A percentile compares a stretch with the other conserved stretches of the same genome.
These are phyloP conservation scores for Aspergillus fijiensis DNA, from an alignment of 2,329 filamentous ascomycete species.

Conservation along the genomic window DNA sequence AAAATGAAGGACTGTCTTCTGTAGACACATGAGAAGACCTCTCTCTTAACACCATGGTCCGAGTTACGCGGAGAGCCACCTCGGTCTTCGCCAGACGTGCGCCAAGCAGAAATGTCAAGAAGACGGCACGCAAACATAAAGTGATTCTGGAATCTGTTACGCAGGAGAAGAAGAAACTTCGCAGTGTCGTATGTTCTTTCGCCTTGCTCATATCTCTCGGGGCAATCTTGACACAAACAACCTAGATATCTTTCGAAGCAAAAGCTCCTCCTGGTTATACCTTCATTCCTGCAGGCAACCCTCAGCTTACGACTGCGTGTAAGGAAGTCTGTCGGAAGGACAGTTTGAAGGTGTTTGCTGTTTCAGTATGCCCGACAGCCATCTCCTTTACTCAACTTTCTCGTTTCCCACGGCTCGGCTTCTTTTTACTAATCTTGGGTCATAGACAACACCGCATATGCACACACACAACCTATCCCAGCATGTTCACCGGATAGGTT, in stretches of 20 bases:
- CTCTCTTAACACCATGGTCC: constrained; percentile 34
- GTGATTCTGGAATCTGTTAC: constrained; percentile 59
- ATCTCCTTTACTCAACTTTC: neutral
- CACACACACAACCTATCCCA: constrained; percentile 56
- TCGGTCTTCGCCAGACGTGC: constrained; percentile 36
- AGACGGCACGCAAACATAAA: constrained; percentile 51
- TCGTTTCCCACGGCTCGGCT: neutral
- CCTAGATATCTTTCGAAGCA: constrained; percentile 56
- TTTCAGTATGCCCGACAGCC: constrained; percentile 54
- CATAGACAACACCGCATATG: constrained; percentile 51
- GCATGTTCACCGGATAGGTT: constrained; percentile 62
- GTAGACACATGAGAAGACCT: constrained; percentile 21
- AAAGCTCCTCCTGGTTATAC: constrained; percentile 59
- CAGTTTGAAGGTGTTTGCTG: constrained; percentile 56
- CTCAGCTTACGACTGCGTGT: constrained; percentile 58
- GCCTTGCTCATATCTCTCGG: constrained; percentile 6
- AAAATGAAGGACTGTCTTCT: constrained; percentile 19
- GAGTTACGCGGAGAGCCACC: constrained; percentile 35
- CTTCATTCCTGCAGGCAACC: constrained; percentile 61
- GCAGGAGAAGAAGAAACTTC: constrained; percentile 61
- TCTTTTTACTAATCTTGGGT: constrained; percentile 17
- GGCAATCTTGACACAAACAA: constrained; percentile 35
- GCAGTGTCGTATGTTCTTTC: constrained; percentile 47
- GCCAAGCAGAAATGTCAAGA: constrained; percentile 33
- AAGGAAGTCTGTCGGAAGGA: constrained; percentile 60